Evolutionary conservation across 75 land plant species (phyloP), one percentile per base, ranked within the genome.

Genomic region (Picea sitchensis): DNA sequence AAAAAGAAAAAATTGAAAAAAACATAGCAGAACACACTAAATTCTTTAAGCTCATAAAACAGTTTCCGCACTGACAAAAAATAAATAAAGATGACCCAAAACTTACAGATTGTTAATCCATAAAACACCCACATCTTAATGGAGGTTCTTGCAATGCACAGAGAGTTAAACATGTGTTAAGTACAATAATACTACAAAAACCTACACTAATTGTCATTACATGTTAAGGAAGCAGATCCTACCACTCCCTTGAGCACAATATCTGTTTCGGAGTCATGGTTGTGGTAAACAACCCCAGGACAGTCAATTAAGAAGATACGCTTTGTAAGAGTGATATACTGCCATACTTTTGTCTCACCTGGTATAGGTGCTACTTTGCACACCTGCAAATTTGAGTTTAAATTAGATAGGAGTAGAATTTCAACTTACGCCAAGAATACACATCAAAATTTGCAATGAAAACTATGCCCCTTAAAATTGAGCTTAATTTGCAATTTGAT

Each of bases 261-360:
- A 84, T 97, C 95, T 8, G 99, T 97, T 81, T 97, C 99, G 61
- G 90, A 73, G 72, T 97, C 98, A 3, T 76, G 86, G 80, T 87
- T 97, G 34, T 90, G 94, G 78, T 97, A 97, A 61, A 97, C 99
- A 82, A 97, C 99, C 65, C 99, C 99, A 73, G 99, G 99, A 76
- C 99, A 97, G 79, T 97, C 99, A 54, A 95, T 97, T 78, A 97
- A 83, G 80, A 91, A 95, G 47, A 97, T 97, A 71, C 91, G 85
- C 83, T 97, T 97, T 54, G 99, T 97, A 60, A 97, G 95, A 5
- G 99, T 97, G 65, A 97, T 95, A 54, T 97, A 95, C 64, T 97
- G 99, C 99, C 99, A 97, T 38, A 97, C 99, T 83, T 97, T 97
- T 63, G 99, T 97, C 87, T 97, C 99, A 20, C 99, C 99, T 6